A percentile compares a stretch with the other conserved stretches of the same genome.
Evolutionary conservation across 441 rosid genomes (phyloP).

Genomic region (Eutrema salsugineum): DNA sequence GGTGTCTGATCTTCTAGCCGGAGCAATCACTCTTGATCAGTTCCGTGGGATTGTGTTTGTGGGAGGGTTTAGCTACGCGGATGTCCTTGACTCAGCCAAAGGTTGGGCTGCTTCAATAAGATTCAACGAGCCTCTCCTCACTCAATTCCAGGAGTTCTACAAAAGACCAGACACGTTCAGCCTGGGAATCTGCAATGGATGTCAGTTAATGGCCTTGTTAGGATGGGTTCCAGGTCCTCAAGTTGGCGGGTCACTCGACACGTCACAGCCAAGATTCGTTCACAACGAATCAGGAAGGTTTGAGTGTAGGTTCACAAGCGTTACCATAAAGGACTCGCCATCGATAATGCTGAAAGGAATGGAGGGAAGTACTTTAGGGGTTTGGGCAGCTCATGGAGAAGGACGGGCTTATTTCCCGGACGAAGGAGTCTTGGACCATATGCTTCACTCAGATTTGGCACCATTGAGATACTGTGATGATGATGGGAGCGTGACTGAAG

Average conservation of each 20-base stretch:
- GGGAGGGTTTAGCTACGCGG: slow-evolving; percentile 97
- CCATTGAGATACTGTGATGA: slow-evolving; percentile 93
- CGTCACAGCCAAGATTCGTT: slow-evolving; percentile 84
- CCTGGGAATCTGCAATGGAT: slow-evolving; percentile 95
- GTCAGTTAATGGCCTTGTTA: slow-evolving; percentile 92
- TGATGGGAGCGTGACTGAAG: slow-evolving; percentile 76
- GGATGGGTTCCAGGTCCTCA: slow-evolving; percentile 99
- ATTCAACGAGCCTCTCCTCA: slow-evolving; percentile 69
- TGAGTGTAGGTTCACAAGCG: slow-evolving; percentile 91
- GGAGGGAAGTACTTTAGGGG: slow-evolving; percentile 94
- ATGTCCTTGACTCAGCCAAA: slow-evolving; percentile 95
- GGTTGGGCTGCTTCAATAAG: slow-evolving; percentile 98
- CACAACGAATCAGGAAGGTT: slow-evolving; percentile 96
- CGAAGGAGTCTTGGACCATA: slow-evolving; percentile 76
- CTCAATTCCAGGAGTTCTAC: slow-evolving; percentile 90
- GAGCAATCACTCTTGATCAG: slow-evolving; percentile 56
- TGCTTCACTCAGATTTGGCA: slow-evolving; percentile 68
- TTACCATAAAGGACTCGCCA: slow-evolving; percentile 75
- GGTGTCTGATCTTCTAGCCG: slow-evolving; percentile 82
- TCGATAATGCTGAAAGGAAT: slow-evolving; percentile 93
- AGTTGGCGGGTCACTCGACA: slow-evolving; percentile 81
- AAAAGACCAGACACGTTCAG: slow-evolving; percentile 87
- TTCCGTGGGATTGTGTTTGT: slow-evolving; percentile 89
- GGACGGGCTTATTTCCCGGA: slow-evolving; percentile 95
- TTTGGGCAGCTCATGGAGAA: slow-evolving; percentile 99